Evolutionary conservation across 2,329 filamentous ascomycete genomes (phyloP), one percentile per base, ranked within the genome.

Genomic region (Penicillium sp.): DNA sequence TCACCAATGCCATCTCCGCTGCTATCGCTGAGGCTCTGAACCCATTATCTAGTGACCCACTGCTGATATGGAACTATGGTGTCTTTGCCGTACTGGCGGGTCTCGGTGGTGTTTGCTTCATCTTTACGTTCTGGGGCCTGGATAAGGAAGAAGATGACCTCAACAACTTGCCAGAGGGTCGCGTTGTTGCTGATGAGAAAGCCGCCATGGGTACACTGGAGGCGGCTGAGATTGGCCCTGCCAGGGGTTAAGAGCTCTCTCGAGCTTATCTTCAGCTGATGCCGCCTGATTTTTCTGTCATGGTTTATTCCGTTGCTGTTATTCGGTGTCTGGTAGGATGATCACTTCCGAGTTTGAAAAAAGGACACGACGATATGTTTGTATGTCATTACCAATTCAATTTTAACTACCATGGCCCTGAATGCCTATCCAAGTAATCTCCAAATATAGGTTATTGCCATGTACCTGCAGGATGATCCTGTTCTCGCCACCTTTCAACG

Each of bases 41-140:
- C 8, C 78, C 83, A 0, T 76, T 90, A 2, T 83, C 84, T 0
- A 79, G 77, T 9, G 87, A 90, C 68, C 88, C 88, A 1, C 74
- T 88, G 21, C 78, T 90, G 33, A 82, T 89, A 16, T 90, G 88
- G 87, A 90, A 91, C 77, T 93, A 92, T 73, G 82, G 79, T 13
- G 74, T 80, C 26, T 82, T 90, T 27, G 85, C 87, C 9, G 75
- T 85, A 52, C 78, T 91, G 48, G 81, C 88, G 1, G 81, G 84
- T 33, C 55, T 87, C 13, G 89, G 86, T 43, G 89, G 88, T 21
- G 62, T 81, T 4, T 75, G 79, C 5, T 91, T 92, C 76, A 91
- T 87, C 84, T 71, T 87, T 64, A 83, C 81, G 66, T 89, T 89
- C 78, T 76, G 80, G 39, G 74, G 80, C 5, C 78, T 89, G 13